Percentiles rank a stretch among this genome's conserved stretches.
Conservation (phyloP, 306 rosid species). For the Trifolium fragiferum region DNA sequence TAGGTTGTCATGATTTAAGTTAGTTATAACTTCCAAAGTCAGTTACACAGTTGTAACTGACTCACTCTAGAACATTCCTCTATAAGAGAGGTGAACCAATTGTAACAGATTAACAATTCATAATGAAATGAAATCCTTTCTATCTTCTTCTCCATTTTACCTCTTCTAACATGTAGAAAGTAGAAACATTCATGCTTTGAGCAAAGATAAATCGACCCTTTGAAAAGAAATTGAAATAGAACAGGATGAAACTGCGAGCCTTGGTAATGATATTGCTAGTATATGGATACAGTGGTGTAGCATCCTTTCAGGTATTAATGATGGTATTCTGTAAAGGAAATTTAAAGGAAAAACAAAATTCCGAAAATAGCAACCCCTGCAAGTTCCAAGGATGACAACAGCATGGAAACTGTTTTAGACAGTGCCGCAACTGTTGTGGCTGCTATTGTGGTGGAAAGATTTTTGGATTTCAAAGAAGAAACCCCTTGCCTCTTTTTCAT, state of each 20-base stretch:
- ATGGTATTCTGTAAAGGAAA: neutral
- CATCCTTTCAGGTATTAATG: neutral
- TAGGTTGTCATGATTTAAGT: no score
- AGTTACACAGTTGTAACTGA: no score
- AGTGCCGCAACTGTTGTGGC: neutral
- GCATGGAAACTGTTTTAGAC: neutral
- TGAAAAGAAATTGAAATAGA: slow-evolving; percentile 26
- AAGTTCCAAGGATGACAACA: slow-evolving; percentile 12
- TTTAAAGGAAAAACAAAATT: slow-evolving; percentile 8
- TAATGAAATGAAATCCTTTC: no score
- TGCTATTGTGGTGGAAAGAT: neutral
- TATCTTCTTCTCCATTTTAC: no score
- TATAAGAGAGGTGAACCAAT: no score
- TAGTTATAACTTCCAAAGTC: no score
- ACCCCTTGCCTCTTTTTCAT: neutral
- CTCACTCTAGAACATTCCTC: no score
- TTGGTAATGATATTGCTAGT: slow-evolving; percentile 23
- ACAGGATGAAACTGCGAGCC: slow-evolving; percentile 2
- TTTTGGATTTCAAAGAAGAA: neutral
- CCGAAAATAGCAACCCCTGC: slow-evolving; percentile 2
- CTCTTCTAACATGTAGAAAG: no score
- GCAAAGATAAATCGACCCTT: slow-evolving; percentile 30
- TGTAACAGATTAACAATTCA: no score
- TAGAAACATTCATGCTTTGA: slow-evolving; percentile 28
- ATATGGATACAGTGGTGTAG: neutral